Conservation (phyloP, 139 green algal genomes). For the Chloropicon primus region DNA sequence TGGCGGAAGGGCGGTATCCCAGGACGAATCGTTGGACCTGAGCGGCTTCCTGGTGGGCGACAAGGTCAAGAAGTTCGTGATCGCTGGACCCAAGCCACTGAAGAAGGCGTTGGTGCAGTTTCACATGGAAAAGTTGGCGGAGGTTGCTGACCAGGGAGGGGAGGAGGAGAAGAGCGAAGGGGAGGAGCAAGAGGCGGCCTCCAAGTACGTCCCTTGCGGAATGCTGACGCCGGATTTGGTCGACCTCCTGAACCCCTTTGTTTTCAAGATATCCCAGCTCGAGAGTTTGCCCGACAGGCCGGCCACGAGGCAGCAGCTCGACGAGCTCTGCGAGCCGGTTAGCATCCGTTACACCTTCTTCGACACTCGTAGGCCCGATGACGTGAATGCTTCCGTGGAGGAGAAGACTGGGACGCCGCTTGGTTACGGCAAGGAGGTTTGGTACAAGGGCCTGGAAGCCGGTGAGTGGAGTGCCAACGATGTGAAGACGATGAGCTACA, state of each 20-base stretch:
- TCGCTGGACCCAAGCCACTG: background rate
- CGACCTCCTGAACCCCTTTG: background rate
- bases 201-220: background rate
- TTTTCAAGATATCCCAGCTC: background rate
- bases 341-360: background rate
- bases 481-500: background rate
- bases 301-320: background rate
- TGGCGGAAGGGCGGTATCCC: background rate
- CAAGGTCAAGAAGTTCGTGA: background rate
- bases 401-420: background rate
- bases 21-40: background rate
- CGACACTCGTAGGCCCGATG: background rate
- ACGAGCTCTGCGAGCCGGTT: background rate
- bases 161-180: background rate
- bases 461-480: background rate
- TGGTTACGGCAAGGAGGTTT: background rate
- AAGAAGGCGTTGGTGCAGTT: background rate
- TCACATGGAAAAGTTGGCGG: background rate
- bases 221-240: background rate
- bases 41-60: background rate
- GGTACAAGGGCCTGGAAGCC: background rate
- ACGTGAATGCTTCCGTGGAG: background rate
- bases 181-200: background rate
- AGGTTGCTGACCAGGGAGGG: background rate
- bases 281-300: slow-evolving; percentile 1